phyloP scores from a whole-genome alignment of 257 asterid genomes.

The Coffea canephora region DNA sequence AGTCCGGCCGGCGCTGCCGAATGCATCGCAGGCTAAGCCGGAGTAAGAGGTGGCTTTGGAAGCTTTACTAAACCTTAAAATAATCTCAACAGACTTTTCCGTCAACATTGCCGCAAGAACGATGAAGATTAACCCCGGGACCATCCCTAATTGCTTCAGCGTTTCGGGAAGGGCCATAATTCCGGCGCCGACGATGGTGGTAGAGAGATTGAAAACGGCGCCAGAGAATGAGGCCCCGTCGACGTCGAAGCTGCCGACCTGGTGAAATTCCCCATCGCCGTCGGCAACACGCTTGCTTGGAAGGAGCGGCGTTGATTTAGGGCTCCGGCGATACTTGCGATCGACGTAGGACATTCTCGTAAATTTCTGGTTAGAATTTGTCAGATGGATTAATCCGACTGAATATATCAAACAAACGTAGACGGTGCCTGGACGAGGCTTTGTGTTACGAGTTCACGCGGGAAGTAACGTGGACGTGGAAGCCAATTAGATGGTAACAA shows the following conservation, averaged over 20 bases:
- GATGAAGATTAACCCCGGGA: slow-evolving; percentile 66
- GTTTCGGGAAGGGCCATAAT: slow-evolving; percentile 92
- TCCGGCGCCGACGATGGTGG: slow-evolving; percentile 85
- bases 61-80: slow-evolving; percentile 63
- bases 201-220: slow-evolving; percentile 81
- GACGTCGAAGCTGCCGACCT: slow-evolving; percentile 34
- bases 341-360: slow-evolving; percentile 47
- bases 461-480: not conserved
- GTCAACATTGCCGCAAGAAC: slow-evolving; percentile 66
- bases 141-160: slow-evolving; percentile 64
- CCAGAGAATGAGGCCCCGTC: slow-evolving; percentile 70
- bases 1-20: slow-evolving; percentile 59
- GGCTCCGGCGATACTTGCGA: slow-evolving; percentile 69
- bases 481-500: not conserved
- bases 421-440: not conserved
- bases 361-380: too few species aligned
- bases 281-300: slow-evolving; percentile 42
- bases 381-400: not conserved
- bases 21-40: slow-evolving; percentile 62
- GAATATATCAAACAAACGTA: too few species aligned
- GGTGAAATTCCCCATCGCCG: slow-evolving; percentile 15
- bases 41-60: slow-evolving; percentile 70
- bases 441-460: not conserved
- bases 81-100: slow-evolving; percentile 70
- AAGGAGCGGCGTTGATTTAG: slow-evolving; percentile 54